A percentile compares a stretch with the other conserved stretches of the same genome.
Conservation (phyloP, 2,329 filamentous ascomycete genomes). For the Tetracladium maxilliforme region DNA sequence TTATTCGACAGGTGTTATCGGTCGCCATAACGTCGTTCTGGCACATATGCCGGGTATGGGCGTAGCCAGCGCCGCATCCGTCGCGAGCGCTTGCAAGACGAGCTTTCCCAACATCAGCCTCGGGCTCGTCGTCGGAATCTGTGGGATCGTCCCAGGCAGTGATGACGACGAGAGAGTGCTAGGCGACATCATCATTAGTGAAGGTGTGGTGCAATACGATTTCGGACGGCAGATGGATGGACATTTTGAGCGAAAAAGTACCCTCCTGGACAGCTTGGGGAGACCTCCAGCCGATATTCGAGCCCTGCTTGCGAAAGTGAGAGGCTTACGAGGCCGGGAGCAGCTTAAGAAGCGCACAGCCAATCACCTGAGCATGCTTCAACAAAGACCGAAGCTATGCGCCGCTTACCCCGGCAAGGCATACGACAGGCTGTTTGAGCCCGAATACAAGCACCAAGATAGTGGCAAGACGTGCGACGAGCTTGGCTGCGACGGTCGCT, state of each 20-base stretch:
- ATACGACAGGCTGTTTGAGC: slow-evolving; percentile 2
- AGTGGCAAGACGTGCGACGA: too few species aligned
- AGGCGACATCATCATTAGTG: slow-evolving; percentile 5
- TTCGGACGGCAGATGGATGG: slow-evolving; percentile 1
- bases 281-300: too few species aligned
- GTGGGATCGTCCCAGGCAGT: slow-evolving; percentile 2
- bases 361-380: too few species aligned
- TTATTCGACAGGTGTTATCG: slow-evolving; percentile 3
- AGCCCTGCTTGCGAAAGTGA: too few species aligned
- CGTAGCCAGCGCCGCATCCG: slow-evolving; percentile 3
- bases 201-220: slow-evolving; percentile 4
- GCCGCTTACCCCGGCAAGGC: slow-evolving; percentile 2
- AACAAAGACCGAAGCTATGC: too few species aligned
- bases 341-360: too few species aligned
- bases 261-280: not conserved
- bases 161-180: slow-evolving; percentile 2
- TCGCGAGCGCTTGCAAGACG: not conserved
- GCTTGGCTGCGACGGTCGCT: too few species aligned
- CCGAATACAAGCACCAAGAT: slow-evolving; percentile 3
- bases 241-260: slow-evolving; percentile 1
- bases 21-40: slow-evolving; percentile 3
- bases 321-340: too few species aligned
- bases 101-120: slow-evolving; percentile 3
- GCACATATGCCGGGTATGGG: slow-evolving; percentile 3
- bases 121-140: slow-evolving; percentile 4